Evolutionary conservation across 139 green algal genomes (phyloP).

Genomic region (Bryopsis sp.): DNA sequence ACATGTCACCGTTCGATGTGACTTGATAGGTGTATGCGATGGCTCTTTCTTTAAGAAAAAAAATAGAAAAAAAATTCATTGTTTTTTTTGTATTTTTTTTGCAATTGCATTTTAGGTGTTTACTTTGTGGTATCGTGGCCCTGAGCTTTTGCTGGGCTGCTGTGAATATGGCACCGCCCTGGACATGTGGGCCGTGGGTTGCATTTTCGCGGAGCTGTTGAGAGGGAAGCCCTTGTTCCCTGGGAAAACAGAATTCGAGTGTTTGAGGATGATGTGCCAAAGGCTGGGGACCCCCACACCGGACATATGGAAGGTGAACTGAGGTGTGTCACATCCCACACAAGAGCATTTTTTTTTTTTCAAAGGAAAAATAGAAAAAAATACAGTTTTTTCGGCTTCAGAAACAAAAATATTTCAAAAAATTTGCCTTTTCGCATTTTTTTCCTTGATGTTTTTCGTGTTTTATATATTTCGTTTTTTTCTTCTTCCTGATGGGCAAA

Average conservation of each 20-base stretch:
- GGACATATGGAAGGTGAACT: slow-evolving; percentile 1
- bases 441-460: too few relatives aligned
- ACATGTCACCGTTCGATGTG: too few relatives aligned
- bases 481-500: too few relatives aligned
- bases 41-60: too few relatives aligned
- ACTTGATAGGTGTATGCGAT: too few relatives aligned
- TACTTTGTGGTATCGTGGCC: slow-evolving; percentile 97
- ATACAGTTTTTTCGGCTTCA: not conserved
- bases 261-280: slow-evolving; percentile 15
- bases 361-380: not conserved
- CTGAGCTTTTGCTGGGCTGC: slow-evolving; percentile 91
- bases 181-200: slow-evolving; percentile 94
- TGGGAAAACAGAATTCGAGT: slow-evolving; percentile 34
- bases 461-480: too few relatives aligned
- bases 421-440: too few relatives aligned
- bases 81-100: too few relatives aligned
- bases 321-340: not conserved
- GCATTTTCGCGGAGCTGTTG: slow-evolving; percentile 96
- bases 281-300: slow-evolving; percentile 1
- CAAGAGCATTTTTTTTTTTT: not conserved
- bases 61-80: too few relatives aligned
- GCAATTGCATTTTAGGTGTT: slow-evolving; percentile 64
- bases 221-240: slow-evolving; percentile 68
- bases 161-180: slow-evolving; percentile 81
- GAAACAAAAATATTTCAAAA: too few relatives aligned